Conservation (phyloP, 352 stramenopile species). For the Globisporangium cystogenes region DNA sequence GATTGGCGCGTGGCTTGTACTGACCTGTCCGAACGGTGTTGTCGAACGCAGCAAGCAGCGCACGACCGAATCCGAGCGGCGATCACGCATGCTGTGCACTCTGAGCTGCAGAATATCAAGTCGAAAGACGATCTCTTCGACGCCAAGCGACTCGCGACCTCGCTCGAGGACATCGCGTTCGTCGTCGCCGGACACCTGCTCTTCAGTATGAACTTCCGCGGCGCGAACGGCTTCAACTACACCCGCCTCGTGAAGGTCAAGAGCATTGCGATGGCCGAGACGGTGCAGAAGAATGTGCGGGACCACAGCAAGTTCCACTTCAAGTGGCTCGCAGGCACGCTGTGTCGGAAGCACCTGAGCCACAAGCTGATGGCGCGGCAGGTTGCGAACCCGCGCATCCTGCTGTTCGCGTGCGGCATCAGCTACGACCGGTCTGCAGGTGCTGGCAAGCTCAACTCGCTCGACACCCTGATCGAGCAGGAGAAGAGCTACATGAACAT, state of each 20-base stretch:
- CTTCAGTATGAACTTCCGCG: slow-evolving; percentile 80
- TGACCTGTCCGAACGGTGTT: slow-evolving; percentile 4
- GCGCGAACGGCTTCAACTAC: slow-evolving; percentile 76
- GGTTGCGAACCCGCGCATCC: slow-evolving; percentile 95
- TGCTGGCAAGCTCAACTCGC: slow-evolving; percentile 86
- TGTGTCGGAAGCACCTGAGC: slow-evolving; percentile 95
- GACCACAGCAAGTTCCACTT: slow-evolving; percentile 85
- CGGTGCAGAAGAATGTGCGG: slow-evolving; percentile 54
- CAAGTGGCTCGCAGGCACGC: slow-evolving; percentile 92
- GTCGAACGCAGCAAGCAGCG: slow-evolving; percentile 37
- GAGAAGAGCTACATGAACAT: slow-evolving; percentile 97
- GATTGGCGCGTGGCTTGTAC: not conserved
- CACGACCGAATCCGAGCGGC: slow-evolving; percentile 54
- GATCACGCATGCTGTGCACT: slow-evolving; percentile 38
- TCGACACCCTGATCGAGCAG: slow-evolving; percentile 95
- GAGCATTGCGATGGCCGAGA: slow-evolving; percentile 54
- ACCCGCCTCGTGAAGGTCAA: slow-evolving; percentile 76
- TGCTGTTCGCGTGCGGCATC: slow-evolving; percentile 94
- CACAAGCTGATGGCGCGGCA: slow-evolving; percentile 95
- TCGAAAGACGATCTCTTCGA: slow-evolving; percentile 20
- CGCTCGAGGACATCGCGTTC: slow-evolving; percentile 73
- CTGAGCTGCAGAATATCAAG: slow-evolving; percentile 21
- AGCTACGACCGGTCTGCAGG: slow-evolving; percentile 91
- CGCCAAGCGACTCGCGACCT: slow-evolving; percentile 31
- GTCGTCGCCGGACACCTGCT: slow-evolving; percentile 69